Evolutionary conservation across 129 eudicot genomes (phyloP), one percentile per base, ranked within the genome.

Genomic region (Rutidosis leptorrhynchoides): DNA sequence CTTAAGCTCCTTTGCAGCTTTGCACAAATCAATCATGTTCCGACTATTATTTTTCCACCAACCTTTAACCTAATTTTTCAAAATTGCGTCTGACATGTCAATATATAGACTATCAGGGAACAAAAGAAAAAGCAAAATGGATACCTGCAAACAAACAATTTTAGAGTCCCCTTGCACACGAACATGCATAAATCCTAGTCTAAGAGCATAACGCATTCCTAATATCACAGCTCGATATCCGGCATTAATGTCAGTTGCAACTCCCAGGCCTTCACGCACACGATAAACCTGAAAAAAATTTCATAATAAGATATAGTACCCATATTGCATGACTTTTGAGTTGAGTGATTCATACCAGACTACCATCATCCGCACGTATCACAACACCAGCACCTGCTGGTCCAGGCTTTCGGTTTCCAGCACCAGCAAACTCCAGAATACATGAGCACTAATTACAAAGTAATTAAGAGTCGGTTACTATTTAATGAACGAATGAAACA

Each of bases 371-470:
- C 16, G 87, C 81, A 43, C 96, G 90, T 42, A 92, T 64, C 21
- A 92, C 83, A 60, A 84, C 98, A 26, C 90, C 99, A 28, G 99
- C 99, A 77, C 96, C 99, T 64, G 99, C 92, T 52, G 59, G 89
- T 65, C 99, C 99, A 74, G 99, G 99, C 81, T 93, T 93, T 61
- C 96, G 93, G 78, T 89, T 93, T 62, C 96, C 88, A 48, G 99
- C 96, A 55, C 99, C 99, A 79, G 89, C 99, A 77, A 93, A 93
- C 84, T 93, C 95, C 20, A 93, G 79, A 68, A 81, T 67, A 71
- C 84, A 93, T 16, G 96, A 84, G 69, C 76, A 43, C 95, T 82
- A 83, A 17, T 43, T 25, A n/a, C n/a, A n/a, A n/a, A n/a, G 37
- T 14, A 49, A 65, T 56, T 48, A 26, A 8, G 23, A 23, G 23